Evolutionary conservation across 306 rosid genomes (phyloP).

Genomic region (Fragaria nilgerrensis): DNA sequence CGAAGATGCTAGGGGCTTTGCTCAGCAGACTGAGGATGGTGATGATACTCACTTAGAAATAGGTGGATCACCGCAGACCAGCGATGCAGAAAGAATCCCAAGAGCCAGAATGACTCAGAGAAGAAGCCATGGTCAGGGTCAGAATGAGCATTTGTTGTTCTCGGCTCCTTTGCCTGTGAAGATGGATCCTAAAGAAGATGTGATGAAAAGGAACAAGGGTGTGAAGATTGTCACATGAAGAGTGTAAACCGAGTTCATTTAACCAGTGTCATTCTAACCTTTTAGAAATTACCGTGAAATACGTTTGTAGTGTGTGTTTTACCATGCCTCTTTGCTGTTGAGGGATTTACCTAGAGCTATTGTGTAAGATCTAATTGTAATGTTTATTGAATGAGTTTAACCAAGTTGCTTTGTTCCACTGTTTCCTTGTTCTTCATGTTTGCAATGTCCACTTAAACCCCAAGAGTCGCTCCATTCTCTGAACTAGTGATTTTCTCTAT

Average conservation of each 20-base stretch:
- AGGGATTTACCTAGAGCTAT: neutral
- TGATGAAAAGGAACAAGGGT: conserved; percentile 43
- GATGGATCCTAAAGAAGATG: conserved; percentile 71
- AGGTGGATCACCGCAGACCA: conserved; percentile 40
- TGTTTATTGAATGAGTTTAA: conserved; percentile 7
- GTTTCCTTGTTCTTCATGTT: neutral
- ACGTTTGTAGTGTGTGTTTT: neutral
- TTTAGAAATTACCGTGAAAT: conserved; percentile 17
- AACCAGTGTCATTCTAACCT: conserved; percentile 20
- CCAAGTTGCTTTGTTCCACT: neutral
- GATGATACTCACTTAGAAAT: conserved; percentile 33
- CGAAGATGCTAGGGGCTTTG: conserved; percentile 48
- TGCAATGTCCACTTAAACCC: neutral
- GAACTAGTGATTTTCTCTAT: neutral
- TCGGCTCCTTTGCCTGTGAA: conserved; percentile 76
- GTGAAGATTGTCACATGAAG: conserved; percentile 43
- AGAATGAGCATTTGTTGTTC: conserved; percentile 41
- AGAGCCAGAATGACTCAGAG: conserved; percentile 26
- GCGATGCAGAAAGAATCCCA: conserved; percentile 47
- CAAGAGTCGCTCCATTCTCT: neutral
- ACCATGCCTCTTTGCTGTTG: too few relatives aligned
- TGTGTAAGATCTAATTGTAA: conserved; percentile 17
- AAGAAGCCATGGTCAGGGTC: conserved; percentile 28
- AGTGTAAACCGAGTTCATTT: conserved; percentile 4
- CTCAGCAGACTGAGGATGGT: conserved; percentile 51